Conservation (phyloP, 441 rosid species). For the Bruguiera hainesii region DNA sequence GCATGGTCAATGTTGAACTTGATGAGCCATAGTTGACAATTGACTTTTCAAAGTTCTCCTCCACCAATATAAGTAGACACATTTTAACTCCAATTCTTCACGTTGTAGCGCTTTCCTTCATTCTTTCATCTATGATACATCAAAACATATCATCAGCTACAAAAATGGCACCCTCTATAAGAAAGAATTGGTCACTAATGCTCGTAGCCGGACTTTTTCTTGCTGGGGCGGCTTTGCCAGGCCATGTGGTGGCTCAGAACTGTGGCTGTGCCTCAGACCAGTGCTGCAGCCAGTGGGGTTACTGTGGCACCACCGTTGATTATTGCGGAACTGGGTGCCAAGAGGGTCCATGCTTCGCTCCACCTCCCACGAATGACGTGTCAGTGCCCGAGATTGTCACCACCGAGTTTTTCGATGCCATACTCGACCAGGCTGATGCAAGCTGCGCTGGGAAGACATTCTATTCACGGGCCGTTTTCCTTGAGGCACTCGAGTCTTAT, state of each 20-base stretch:
- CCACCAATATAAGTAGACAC: too few relatives aligned
- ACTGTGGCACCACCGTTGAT: conserved; percentile 30
- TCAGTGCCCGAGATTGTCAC: conserved; percentile 48
- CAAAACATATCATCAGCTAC: neutral
- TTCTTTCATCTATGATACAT: too few relatives aligned
- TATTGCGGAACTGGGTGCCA: conserved; percentile 37
- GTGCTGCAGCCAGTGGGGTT: conserved; percentile 45
- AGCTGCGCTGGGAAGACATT: conserved; percentile 50
- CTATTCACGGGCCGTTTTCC: conserved; percentile 43
- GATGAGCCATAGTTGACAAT: neutral
- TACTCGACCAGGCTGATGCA: conserved; percentile 35
- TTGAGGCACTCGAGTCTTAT: conserved; percentile 38
- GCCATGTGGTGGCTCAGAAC: conserved; percentile 28
- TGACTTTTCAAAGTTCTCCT: too few relatives aligned
- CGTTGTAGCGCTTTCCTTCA: neutral
- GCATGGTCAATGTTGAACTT: neutral
- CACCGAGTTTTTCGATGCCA: conserved; percentile 47
- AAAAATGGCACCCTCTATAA: conserved; percentile 5
- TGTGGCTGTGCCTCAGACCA: conserved; percentile 33
- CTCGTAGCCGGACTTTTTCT: conserved; percentile 6
- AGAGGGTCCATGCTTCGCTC: conserved; percentile 40
- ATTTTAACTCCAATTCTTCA: neutral
- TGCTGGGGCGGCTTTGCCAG: conserved; percentile 14
- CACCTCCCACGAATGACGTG: conserved; percentile 27
- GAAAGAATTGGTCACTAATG: neutral